A percentile compares a stretch with the other conserved stretches of the same genome.
Evolutionary conservation across 148 eudicot species (phyloP).

Genomic region (Drosera capensis): DNA sequence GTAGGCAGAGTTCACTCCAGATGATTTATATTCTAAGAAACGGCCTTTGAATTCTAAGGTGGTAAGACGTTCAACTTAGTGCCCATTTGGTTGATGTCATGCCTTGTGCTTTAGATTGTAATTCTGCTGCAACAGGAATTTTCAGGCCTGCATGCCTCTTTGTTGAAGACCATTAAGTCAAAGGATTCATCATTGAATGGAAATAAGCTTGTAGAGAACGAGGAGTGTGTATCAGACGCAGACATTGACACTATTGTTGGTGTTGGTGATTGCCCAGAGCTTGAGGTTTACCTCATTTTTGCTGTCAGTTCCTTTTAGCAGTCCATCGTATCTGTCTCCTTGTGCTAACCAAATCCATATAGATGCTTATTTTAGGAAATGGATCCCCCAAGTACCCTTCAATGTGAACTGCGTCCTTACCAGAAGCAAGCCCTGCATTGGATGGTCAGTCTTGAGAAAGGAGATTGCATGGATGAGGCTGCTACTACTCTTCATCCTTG

Average conservation of each 20-base stretch:
- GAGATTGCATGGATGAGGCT: slow-evolving; percentile 53
- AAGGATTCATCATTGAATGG: slow-evolving; percentile 27
- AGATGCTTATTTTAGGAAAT: slow-evolving; percentile 43
- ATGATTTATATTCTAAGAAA: slow-evolving; percentile 61
- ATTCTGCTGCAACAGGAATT: slow-evolving; percentile 37
- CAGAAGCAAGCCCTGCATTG: slow-evolving; percentile 97
- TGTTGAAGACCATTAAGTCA: slow-evolving; percentile 25
- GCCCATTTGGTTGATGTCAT: background rate
- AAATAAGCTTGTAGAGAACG: slow-evolving; percentile 42
- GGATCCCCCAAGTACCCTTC: slow-evolving; percentile 85
- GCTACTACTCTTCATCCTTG: slow-evolving; percentile 88
- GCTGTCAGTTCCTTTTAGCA: background rate
- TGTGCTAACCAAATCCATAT: slow-evolving; percentile 4
- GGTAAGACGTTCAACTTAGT: slow-evolving; percentile 5
- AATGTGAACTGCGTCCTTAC: slow-evolving; percentile 81
- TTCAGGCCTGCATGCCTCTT: slow-evolving; percentile 30
- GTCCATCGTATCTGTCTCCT: background rate
- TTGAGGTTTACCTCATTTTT: slow-evolving; percentile 39
- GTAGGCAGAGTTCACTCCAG: slow-evolving; percentile 91
- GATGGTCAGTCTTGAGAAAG: slow-evolving; percentile 84
- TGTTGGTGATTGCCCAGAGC: slow-evolving; percentile 47
- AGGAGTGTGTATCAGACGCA: slow-evolving; percentile 67
- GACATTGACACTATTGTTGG: slow-evolving; percentile 94
- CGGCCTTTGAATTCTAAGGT: slow-evolving; percentile 61
- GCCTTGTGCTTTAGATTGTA: slow-evolving; percentile 4